Evolutionary conservation across 208 protist genomes (phyloP), one percentile per base, ranked within the genome.

Genomic region (Porcisia deanei): DNA sequence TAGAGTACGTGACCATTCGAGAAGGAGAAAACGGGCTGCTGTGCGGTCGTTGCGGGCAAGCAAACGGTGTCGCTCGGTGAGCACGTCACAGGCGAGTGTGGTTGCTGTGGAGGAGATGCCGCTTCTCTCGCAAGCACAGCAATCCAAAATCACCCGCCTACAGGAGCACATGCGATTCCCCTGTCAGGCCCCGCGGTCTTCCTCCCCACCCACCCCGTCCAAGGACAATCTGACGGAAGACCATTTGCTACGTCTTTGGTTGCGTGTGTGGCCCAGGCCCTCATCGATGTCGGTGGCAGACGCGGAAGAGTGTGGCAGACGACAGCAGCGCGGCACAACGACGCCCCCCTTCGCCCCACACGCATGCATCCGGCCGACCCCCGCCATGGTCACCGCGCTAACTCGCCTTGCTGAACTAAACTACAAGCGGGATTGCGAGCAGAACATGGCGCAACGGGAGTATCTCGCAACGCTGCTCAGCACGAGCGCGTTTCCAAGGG

Each of bases 231-330:
- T 22, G 22, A 25, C 43, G 58, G 66, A 47, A 7, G 55, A 61
- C 41, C 66, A 45, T 8, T 71, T 70, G 25, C 64, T 68, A 57
- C 55, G 64, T 37, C 41, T 82, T 34, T 82, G 77, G 77, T 49
- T 71, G 66, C 63, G 59, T 20, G n/a, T 82, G 39, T 77, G 77
- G 77, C 72, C 77, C 22, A 41, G 57, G 3, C 63, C 61, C 57
- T 16, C 47, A 61, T 22, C 66, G 66, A 55, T 30, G 65, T 54
- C 20, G 65, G 12, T 52, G n/a, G 7, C 65, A 54, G 65, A 39
- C 22, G 45, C 43, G 41, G 43, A 25, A 39, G 43, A 30, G 43
- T 53, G 65, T 30, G 30, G 30, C 34, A 25, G n/a, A 22, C 43
- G n/a, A 12, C 18, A 45, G 39, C 60, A 65, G 37, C 16, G 60